These are phyloP conservation scores for Pythium utonaiense DNA, from an alignment of 352 stramenopile genomes.

Conservation along the genomic window DNA sequence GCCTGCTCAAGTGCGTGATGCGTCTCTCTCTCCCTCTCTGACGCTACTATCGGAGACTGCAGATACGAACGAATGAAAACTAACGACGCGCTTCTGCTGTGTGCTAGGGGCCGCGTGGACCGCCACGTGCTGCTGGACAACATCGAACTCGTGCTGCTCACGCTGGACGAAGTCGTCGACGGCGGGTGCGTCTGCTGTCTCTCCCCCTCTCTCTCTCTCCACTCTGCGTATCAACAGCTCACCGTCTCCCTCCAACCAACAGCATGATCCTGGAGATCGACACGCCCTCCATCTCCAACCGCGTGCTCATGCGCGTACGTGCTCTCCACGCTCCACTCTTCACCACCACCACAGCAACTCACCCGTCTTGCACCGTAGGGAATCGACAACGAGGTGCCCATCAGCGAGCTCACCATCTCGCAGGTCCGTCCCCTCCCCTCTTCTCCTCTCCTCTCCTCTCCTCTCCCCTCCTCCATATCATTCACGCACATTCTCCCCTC, in stretches of 20 bases:
- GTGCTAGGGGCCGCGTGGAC: slow-evolving; percentile 75
- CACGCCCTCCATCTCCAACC: slow-evolving; percentile 86
- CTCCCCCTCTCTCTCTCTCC: neutral
- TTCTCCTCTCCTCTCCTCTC: neutral
- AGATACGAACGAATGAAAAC: too few species aligned
- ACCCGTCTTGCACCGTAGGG: slow-evolving; percentile 34
- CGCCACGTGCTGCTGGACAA: slow-evolving; percentile 89
- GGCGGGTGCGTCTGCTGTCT: slow-evolving; percentile 68
- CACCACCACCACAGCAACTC: neutral
- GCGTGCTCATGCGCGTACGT: slow-evolving; percentile 89
- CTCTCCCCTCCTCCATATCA: neutral
- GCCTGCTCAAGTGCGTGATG: slow-evolving; percentile 83
- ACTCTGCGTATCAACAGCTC: neutral
- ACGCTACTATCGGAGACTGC: too few species aligned
- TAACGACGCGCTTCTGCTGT: neutral
- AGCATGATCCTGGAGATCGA: slow-evolving; percentile 89
- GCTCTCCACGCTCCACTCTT: neutral
- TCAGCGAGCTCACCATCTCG: slow-evolving; percentile 85
- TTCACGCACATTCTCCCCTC: neutral
- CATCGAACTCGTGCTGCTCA: slow-evolving; percentile 88
- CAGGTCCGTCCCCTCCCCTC: slow-evolving; percentile 36
- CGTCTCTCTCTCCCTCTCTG: too few species aligned
- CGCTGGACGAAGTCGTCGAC: slow-evolving; percentile 89
- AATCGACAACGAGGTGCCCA: slow-evolving; percentile 85
- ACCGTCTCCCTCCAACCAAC: neutral